Evolutionary conservation across 495 filamentous ascomycete species (phyloP).

Genomic region (Glonium stellatum): DNA sequence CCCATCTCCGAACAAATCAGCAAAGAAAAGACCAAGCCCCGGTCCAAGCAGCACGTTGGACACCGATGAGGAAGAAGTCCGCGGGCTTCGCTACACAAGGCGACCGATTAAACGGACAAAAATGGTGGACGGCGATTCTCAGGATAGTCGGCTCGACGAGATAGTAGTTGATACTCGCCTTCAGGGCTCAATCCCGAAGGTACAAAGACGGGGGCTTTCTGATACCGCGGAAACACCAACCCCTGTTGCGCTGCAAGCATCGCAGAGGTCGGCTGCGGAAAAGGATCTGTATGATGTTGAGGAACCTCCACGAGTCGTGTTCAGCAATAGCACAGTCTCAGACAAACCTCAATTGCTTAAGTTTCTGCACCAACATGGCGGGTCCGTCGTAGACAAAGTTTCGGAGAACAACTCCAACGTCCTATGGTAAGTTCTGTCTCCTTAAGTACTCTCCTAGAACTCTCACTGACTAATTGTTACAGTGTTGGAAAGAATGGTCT

Average conservation of each 20-base stretch:
- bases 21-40: constrained; percentile 2
- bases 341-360: constrained; percentile 18
- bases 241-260: background rate
- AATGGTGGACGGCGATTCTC: background rate
- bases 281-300: constrained; percentile 15
- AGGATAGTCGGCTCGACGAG: background rate
- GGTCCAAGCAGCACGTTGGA: too few species aligned
- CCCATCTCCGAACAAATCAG: background rate
- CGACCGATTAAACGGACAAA: background rate
- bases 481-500: constrained; percentile 35
- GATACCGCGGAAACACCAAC: background rate
- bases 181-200: background rate
- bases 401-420: constrained; percentile 27
- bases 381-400: constrained; percentile 23
- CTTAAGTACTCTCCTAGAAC: background rate
- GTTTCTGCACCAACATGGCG: constrained; percentile 34
- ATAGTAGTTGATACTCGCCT: constrained; percentile 3
- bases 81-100: background rate
- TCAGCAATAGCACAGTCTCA: constrained; percentile 31
- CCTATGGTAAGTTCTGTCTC: constrained; percentile 27
- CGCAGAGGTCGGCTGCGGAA: background rate
- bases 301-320: constrained; percentile 24
- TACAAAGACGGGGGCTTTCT: background rate
- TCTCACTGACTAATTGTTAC: constrained; percentile 9
- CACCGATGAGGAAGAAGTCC: too few species aligned